Base-by-base conservation (phyloP, 2,329 filamentous ascomycete genomes). In the Sarocladiaceae sp. region DNA sequence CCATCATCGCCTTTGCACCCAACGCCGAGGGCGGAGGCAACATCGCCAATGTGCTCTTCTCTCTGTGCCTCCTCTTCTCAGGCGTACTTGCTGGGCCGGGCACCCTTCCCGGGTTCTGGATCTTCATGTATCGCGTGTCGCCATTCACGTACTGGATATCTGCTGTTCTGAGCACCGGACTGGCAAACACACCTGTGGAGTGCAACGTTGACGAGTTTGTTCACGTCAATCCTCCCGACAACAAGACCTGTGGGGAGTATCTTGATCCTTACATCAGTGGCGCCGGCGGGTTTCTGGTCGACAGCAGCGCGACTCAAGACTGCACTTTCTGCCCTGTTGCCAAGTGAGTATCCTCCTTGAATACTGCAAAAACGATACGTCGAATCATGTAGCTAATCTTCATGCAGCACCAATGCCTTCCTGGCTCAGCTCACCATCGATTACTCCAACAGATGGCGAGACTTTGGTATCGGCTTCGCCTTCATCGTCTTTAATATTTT, bases 61-160 rank as follows among this genome's bases (percentile, higher is more conserved):
- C 77, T 44, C 64, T 87, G 45, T 74, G 69, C 21, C 65, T 86
- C 16, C 70, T 82, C 50, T 87, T 86, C 71, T 82, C 79, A 51
- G 67, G 62, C 46, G 79, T 88, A 20, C 67, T 88, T 47, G 78
- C 78, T 1, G 60, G 68, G 2, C 80, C 81, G 0, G 54, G 60
- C 0, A 60, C 65, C 1, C 71, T 88, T 33, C 83, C 83, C 0
- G 67, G 74, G 2, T 86, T 87, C 69, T 88, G 84, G 84, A 78
- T 79, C 52, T 84, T 81, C 65, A 81, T 85, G 76, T 85, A 85
- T 60, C 74, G 81, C 29, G 64, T 83, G 33, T 83, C 77, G 0
- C 83, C 84, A 3, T 49, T 63, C 20, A 62, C 57, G 1, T 63
- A 63, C 24, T 46, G 58, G 2, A 49, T 55, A 3, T 56, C 53